These are phyloP conservation scores for Coemansia aciculifera DNA, from an alignment of 192 early-diverging fungal genomes.

Conservation along the genomic window DNA sequence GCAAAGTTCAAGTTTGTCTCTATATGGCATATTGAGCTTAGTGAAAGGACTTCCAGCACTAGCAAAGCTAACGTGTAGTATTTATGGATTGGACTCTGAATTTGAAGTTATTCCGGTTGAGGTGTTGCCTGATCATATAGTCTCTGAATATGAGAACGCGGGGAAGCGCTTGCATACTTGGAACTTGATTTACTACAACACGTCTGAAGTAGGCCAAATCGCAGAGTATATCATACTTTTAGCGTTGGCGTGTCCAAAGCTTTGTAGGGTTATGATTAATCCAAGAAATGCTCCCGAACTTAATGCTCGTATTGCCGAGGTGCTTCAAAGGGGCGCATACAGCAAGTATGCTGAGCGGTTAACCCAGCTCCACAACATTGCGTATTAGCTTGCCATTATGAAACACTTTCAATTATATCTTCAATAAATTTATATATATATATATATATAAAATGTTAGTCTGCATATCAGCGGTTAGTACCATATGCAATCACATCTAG, in stretches of 20 bases:
- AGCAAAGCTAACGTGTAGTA: not conserved
- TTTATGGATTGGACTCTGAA: not conserved
- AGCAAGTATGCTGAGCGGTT: not conserved
- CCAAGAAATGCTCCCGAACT: not conserved
- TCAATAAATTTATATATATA: not conserved
- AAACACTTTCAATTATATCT: not conserved
- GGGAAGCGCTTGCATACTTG: not conserved
- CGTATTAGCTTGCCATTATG: not conserved
- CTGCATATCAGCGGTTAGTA: slow-evolving; percentile 3
- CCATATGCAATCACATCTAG: slow-evolving; percentile 53
- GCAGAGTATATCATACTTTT: not conserved
- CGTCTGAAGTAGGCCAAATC: not conserved
- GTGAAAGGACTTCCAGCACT: not conserved
- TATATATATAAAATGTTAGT: not conserved
- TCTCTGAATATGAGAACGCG: not conserved
- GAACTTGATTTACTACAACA: not conserved
- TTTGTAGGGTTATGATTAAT: not conserved
- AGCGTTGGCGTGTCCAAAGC: not conserved
- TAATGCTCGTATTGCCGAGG: not conserved
- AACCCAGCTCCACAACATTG: not conserved
- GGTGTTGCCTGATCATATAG: not conserved
- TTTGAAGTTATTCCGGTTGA: not conserved
- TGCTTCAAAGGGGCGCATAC: not conserved
- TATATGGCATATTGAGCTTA: not conserved
- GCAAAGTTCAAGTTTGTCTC: not conserved